These are phyloP conservation scores for Russula compacta DNA, from an alignment of 768 basidiomycete genomes.

Conservation along the genomic window DNA sequence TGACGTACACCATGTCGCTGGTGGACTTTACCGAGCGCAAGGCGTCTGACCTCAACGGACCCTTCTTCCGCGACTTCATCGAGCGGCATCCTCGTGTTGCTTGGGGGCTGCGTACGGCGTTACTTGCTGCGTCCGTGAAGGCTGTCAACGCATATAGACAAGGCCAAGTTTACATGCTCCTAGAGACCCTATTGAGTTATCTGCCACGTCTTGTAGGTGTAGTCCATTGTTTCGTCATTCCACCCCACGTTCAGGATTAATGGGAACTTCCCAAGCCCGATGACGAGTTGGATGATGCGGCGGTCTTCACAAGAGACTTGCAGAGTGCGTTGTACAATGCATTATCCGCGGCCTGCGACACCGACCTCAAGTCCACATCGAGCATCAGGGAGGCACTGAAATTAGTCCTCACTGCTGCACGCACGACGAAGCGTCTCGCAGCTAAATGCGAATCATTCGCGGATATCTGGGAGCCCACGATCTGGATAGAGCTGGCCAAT, in stretches of 20 bases:
- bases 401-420: conserved; percentile 51
- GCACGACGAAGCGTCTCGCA: conserved; percentile 48
- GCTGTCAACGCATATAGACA: conserved; percentile 72
- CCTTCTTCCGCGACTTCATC: conserved; percentile 74
- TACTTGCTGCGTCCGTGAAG: conserved; percentile 47
- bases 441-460: conserved; percentile 25
- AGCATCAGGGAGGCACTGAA: conserved; percentile 80
- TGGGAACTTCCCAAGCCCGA: conserved; percentile 23
- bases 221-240: background rate
- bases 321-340: conserved; percentile 41
- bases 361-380: conserved; percentile 42
- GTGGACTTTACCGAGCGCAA: conserved; percentile 75
- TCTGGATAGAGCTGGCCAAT: conserved; percentile 44
- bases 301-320: conserved; percentile 42
- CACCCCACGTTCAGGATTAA: background rate
- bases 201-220: conserved; percentile 40
- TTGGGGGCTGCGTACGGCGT: conserved; percentile 52
- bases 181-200: conserved; percentile 54
- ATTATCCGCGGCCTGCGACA: conserved; percentile 40
- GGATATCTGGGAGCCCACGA: conserved; percentile 48
- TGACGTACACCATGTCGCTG: conserved; percentile 57
- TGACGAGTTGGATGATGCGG: conserved; percentile 33
- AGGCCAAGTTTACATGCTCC: conserved; percentile 62
- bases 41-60: conserved; percentile 59
- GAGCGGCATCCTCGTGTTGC: conserved; percentile 53